Evolutionary conservation across 768 basidiomycete species (phyloP), one percentile per base, ranked within the genome.

Genomic region (Suillus luteus): DNA sequence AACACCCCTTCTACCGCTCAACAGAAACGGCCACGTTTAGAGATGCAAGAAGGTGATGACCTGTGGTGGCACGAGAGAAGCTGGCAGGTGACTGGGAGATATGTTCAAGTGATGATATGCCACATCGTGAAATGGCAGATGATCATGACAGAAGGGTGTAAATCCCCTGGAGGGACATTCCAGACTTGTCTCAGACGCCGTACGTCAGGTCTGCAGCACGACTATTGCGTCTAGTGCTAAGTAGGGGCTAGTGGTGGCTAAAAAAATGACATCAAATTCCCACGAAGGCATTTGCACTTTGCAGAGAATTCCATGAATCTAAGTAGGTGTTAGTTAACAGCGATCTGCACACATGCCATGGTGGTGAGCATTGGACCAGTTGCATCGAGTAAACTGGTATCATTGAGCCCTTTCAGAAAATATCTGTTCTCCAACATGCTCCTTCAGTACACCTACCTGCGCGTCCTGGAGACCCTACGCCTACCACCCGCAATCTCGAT

Each of bases 401-500:
- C 27, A 52, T 64, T 66, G 46, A 49, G 22, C 44, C 17, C 12
- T 43, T 46, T 12, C 62, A 94, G 93, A 93, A 92, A 89, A 92
- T 95, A 51, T 87, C 86, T 31, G 91, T 94, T 35, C 82, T 95
- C 1, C 91, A 95, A 70, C 93, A 93, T 86, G 89, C 88, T 15
- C 89, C 88, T 4, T 83, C 89, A 37, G 76, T 80, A 1, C 91
- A 94, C 77, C 78, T 94, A 5, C 92, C 94, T 14, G 75, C 80
- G 38, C 82, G 92, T 15, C 87, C 85, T 11, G 92, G 94, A 27
- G 92, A 95, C 70, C 90, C 93, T 15, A 92, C 91, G 0, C 96
- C 96, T 0, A 87, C 88, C 3, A 92, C 92, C 9, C 84, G 97
- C 60, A 99, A 99, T 77, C 85, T 99, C 51, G 89, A 98, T 73